Percentiles rank a stretch among this genome's conserved stretches.
Conservation (phyloP, 129 eudicot genomes). For the Deinandra increscens region DNA sequence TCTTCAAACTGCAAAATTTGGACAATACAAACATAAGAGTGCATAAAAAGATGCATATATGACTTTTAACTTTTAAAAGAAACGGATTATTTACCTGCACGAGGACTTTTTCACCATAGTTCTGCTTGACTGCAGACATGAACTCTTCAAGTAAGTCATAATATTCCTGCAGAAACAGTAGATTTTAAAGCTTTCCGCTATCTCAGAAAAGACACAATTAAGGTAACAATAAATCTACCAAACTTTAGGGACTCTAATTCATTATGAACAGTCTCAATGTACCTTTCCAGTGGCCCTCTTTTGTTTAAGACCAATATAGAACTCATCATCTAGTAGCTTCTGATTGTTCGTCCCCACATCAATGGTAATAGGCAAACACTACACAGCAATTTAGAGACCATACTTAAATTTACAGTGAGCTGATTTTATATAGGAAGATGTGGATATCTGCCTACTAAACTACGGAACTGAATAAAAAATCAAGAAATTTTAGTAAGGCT, state of each 20-base stretch:
- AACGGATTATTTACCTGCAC: slow-evolving; percentile 55
- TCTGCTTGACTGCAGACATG: slow-evolving; percentile 87
- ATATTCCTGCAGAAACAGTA: slow-evolving; percentile 56
- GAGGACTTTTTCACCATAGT: slow-evolving; percentile 93
- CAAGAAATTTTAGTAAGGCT: slow-evolving; percentile 24
- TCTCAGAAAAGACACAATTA: not conserved
- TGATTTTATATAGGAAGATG: not conserved
- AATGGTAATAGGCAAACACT: slow-evolving; percentile 88
- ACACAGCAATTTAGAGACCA: slow-evolving; percentile 22
- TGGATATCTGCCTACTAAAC: slow-evolving; percentile 9
- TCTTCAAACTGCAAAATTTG: slow-evolving; percentile 69
- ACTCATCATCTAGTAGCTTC: slow-evolving; percentile 69
- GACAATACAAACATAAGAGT: slow-evolving; percentile 22
- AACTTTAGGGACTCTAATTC: not conserved
- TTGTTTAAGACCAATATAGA: slow-evolving; percentile 79
- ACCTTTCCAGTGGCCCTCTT: slow-evolving; percentile 85
- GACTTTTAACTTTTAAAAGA: not conserved
- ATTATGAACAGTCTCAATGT: not conserved
- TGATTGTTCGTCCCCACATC: slow-evolving; percentile 92
- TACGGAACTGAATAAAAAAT: slow-evolving; percentile 9
- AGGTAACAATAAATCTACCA: not conserved
- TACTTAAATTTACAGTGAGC: slow-evolving; percentile 3
- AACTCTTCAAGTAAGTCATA: slow-evolving; percentile 72
- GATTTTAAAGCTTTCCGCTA: not conserved
- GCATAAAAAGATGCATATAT: not conserved